Conservation (phyloP, 169 alveolate species). For the Eimeria brunetti region DNA sequence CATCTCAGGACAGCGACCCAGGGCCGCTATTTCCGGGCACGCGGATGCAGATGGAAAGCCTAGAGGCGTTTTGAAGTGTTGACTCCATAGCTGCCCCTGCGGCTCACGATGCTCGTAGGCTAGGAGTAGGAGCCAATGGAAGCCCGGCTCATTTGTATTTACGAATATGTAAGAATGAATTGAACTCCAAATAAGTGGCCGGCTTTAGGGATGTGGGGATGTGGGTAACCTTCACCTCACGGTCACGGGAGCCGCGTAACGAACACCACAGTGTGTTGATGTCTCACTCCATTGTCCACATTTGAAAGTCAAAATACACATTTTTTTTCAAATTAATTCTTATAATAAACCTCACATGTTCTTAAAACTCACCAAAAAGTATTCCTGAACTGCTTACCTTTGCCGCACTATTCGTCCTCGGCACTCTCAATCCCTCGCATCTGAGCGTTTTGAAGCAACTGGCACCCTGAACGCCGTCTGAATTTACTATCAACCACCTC, state of each 20-base stretch:
- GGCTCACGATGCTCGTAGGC: neutral
- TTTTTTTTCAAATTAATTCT: neutral
- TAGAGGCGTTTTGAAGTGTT: too few relatives aligned
- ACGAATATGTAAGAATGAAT: too few relatives aligned
- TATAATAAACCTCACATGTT: neutral
- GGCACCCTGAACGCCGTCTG: neutral
- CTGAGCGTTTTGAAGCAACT: neutral
- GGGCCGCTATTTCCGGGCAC: too few relatives aligned
- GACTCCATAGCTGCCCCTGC: too few relatives aligned
- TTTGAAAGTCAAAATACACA: neutral
- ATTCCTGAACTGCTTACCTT: neutral
- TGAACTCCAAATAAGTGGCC: neutral
- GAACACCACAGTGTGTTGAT: neutral
- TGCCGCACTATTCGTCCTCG: neutral
- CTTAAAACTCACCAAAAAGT: neutral
- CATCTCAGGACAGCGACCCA: too few relatives aligned
- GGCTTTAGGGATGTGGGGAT: neutral
- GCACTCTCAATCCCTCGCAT: neutral
- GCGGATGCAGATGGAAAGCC: neutral
- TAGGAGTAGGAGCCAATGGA: neutral
- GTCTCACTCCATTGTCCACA: neutral
- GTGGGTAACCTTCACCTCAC: too few relatives aligned
- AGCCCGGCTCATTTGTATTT: neutral
- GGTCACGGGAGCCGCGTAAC: neutral
- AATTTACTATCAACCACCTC: neutral